These are phyloP conservation scores for Haberlea rhodopensis DNA, from an alignment of 257 asterid species.

Conservation along the genomic window DNA sequence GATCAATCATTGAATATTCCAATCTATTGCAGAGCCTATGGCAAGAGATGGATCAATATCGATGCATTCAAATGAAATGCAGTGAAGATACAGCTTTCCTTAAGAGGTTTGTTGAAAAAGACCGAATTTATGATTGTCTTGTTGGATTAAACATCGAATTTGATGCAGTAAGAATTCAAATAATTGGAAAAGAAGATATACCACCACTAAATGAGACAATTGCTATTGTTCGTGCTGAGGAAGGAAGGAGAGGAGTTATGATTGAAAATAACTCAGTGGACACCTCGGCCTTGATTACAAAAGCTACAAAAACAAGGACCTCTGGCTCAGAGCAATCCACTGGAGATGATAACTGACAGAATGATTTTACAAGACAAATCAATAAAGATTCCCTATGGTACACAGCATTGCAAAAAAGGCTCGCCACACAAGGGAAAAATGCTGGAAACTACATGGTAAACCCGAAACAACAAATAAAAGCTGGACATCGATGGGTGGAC, in stretches of 20 bases:
- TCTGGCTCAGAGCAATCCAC: neutral
- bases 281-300: neutral
- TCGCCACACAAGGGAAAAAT: neutral
- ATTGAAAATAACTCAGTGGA: neutral
- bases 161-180: neutral
- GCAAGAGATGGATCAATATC: conserved; percentile 5
- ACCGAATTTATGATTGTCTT: neutral
- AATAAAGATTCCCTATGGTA: neutral
- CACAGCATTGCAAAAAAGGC: neutral
- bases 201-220: neutral
- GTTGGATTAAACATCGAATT: neutral
- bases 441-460: neutral
- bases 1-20: neutral
- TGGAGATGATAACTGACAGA: too few species aligned
- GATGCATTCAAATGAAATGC: neutral
- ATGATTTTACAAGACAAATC: neutral
- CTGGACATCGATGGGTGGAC: neutral
- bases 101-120: neutral
- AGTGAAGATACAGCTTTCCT: neutral
- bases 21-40: neutral
- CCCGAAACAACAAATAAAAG: neutral
- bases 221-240: neutral
- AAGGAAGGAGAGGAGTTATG: neutral
- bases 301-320: neutral
- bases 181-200: neutral